Evolutionary conservation across 306 rosid genomes (phyloP), one percentile per base, ranked within the genome.

Genomic region (Vicia villosa): DNA sequence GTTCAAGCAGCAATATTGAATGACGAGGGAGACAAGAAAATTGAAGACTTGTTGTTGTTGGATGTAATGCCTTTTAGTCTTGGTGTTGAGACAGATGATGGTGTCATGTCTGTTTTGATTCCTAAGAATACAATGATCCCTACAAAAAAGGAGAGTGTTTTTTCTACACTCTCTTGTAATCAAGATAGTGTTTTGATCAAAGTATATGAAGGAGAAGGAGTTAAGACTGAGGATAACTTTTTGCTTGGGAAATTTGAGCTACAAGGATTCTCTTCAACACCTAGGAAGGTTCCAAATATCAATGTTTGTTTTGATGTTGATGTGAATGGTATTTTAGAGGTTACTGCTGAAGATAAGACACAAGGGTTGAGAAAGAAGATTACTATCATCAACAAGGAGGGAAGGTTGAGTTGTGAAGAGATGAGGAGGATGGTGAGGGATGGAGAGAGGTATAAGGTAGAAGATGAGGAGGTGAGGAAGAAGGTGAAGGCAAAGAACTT

Each of bases 1-100:
- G 82, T 77, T 41, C 85, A 81, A 20, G 85, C 85, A 1, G 85
- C 82, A 2, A 81, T 81, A 21, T 69, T 81, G 66, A 51, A 69
- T 1, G 77, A 64, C 2, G 77, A 77, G 63, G 74, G 80, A 1
- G 73, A 57, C 47, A 28, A 58, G 74, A 81, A 81, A 43, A 60
- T 81, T 46, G 63, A 77, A 61, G 74, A 69, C 0, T 24, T 81
- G 16, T 52, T 81, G 34, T 30, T 81, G 59, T 68, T 81, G 0
- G 85, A 81, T 69, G 82, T 77, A 5, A 49, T 78, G 52, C 85
- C 85, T 0, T 65, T 56, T 4, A 81, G 85, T 67, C 62, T 81
- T 42, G 85, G 85, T 0, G 22, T 81, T 34, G 82, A 77, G 34
- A 66, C 58, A 6, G 26, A 6, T 3, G 77, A 56, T n/a, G 82